Percentiles rank a stretch among this genome's conserved stretches.
These are phyloP conservation scores for Daldinia eschscholtzii DNA, from an alignment of 2,329 filamentous ascomycete genomes.

Conservation along the genomic window DNA sequence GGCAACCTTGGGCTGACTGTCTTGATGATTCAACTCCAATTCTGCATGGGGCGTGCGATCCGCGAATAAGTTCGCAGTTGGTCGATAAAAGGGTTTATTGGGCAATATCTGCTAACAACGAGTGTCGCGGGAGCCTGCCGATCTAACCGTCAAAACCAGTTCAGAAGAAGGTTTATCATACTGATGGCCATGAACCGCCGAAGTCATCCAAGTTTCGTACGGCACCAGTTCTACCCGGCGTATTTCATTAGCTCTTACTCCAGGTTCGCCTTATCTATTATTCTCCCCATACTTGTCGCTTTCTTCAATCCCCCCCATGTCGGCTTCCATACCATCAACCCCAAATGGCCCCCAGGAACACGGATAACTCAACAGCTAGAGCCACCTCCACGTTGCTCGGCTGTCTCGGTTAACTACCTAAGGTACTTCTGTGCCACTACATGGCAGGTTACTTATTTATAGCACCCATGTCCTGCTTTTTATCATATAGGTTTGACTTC, in stretches of 20 bases:
- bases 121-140: conserved; percentile 30
- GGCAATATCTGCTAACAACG: conserved; percentile 11
- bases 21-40: conserved; percentile 19
- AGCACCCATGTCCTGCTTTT: conserved; percentile 19
- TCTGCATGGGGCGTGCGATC: conserved; percentile 25
- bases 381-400: conserved; percentile 30
- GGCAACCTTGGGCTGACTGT: conserved; percentile 26
- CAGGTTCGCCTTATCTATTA: too few relatives aligned
- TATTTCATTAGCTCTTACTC: conserved; percentile 7
- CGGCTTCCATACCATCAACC: conserved; percentile 32
- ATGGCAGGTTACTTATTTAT: conserved; percentile 40
- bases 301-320: conserved; percentile 18
- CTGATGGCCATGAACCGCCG: conserved; percentile 29
- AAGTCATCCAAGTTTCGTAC: conserved; percentile 33
- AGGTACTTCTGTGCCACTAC: conserved; percentile 32
- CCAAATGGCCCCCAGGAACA: conserved; percentile 32
- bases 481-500: conserved; percentile 9
- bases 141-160: conserved; percentile 33
- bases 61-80: conserved; percentile 11
- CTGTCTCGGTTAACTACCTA: conserved; percentile 35
- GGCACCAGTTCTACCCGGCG: conserved; percentile 11
- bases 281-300: conserved; percentile 14
- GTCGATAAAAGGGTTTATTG: conserved; percentile 16
- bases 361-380: conserved; percentile 25
- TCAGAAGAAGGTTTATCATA: conserved; percentile 37